phyloP scores from a whole-genome alignment of 202 grass and related monocot genomes.

The Zoysia matrella region DNA sequence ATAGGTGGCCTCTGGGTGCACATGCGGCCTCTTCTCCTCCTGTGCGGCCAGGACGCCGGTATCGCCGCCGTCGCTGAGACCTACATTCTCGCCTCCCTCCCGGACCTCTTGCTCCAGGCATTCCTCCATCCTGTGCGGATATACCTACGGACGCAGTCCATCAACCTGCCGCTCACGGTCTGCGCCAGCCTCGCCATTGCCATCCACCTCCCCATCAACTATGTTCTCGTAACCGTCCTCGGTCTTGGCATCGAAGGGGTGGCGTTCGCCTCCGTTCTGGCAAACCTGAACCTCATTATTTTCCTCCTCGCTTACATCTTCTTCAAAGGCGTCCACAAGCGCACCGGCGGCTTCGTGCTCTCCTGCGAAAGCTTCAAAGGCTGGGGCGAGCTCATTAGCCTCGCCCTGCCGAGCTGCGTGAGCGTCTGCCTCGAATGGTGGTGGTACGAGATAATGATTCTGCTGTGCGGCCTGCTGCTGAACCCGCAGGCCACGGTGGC shows the following conservation, averaged over 20 bases:
- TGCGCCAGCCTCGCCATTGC: slow-evolving; percentile 77
- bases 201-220: slow-evolving; percentile 88
- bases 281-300: slow-evolving; percentile 81
- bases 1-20: slow-evolving; percentile 74
- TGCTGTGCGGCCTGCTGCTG: slow-evolving; percentile 77
- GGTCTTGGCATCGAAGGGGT: slow-evolving; percentile 74
- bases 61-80: slow-evolving; percentile 69
- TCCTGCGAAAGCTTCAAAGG: slow-evolving; percentile 67
- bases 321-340: slow-evolving; percentile 56
- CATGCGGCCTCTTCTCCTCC: slow-evolving; percentile 81
- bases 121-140: slow-evolving; percentile 87
- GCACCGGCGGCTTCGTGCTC: slow-evolving; percentile 65
- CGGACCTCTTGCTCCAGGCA: slow-evolving; percentile 83
- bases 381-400: slow-evolving; percentile 64
- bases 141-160: slow-evolving; percentile 81
- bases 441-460: slow-evolving; percentile 98
- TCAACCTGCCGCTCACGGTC: slow-evolving; percentile 80
- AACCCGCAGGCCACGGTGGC: slow-evolving; percentile 88
- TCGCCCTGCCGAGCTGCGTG: slow-evolving; percentile 79
- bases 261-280: slow-evolving; percentile 74
- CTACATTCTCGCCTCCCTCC: slow-evolving; percentile 82
- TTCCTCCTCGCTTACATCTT: slow-evolving; percentile 72
- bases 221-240: slow-evolving; percentile 63
- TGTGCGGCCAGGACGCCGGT: slow-evolving; percentile 72
- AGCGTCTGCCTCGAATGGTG: slow-evolving; percentile 95